Evolutionary conservation across 106 monocot species (phyloP).

Genomic region (Chionographis japonica): DNA sequence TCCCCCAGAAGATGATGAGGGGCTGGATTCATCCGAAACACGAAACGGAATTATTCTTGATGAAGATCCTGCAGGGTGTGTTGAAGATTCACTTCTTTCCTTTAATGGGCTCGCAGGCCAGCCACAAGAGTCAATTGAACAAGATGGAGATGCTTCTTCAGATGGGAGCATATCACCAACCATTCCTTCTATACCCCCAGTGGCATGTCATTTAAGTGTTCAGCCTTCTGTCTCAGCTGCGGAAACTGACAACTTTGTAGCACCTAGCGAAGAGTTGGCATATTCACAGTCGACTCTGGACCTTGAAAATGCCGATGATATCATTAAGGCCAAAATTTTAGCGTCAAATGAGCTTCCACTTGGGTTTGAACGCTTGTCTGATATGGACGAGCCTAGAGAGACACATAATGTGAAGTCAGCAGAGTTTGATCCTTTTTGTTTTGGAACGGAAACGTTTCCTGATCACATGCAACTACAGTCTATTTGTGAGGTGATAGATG

Average conservation of each 20-base stretch:
- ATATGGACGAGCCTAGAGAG: slow-evolving; percentile 10
- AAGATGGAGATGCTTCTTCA: background rate
- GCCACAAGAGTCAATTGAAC: background rate
- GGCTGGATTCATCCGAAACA: too few species aligned
- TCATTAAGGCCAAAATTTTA: background rate
- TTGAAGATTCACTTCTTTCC: slow-evolving; percentile 1
- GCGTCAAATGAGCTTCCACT: background rate
- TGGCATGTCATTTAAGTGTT: background rate
- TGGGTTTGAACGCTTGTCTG: slow-evolving; percentile 14
- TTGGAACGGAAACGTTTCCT: slow-evolving; percentile 1
- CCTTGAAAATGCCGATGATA: slow-evolving; percentile 10
- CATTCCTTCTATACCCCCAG: background rate
- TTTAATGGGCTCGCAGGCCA: background rate
- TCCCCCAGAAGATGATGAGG: too few species aligned
- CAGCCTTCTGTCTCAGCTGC: slow-evolving; percentile 1
- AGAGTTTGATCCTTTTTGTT: background rate
- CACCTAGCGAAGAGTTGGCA: slow-evolving; percentile 13
- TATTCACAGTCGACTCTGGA: background rate
- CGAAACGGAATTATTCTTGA: background rate
- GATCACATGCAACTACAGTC: slow-evolving; percentile 1
- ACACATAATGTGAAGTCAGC: background rate
- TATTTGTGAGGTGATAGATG: background rate
- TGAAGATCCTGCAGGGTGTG: background rate
- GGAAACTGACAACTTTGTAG: slow-evolving; percentile 1
- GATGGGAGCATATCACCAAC: slow-evolving; percentile 5